Percentiles rank a stretch among this genome's conserved stretches.
phyloP scores from a whole-genome alignment of 2,329 filamentous ascomycete species.

The Xylariaceae sp. region DNA sequence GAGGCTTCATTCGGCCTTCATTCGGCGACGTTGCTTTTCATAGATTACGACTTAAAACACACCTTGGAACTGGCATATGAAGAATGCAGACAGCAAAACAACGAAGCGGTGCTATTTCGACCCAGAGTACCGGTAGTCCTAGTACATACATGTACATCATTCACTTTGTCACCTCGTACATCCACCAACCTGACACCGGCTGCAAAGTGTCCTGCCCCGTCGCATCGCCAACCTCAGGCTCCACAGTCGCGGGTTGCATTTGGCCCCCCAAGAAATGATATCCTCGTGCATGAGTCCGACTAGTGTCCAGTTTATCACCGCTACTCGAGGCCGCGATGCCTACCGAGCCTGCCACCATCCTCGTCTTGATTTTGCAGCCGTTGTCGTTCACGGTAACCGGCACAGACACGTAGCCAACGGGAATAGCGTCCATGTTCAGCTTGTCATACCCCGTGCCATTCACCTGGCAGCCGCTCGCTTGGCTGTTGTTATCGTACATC shows the following conservation, averaged over 20 bases:
- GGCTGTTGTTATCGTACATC: not conserved
- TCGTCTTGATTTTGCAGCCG: not conserved
- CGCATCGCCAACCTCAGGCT: not conserved
- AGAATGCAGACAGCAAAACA: too few relatives aligned
- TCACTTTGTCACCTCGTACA: not conserved
- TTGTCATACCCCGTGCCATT: not conserved
- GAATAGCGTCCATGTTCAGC: not conserved
- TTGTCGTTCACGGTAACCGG: constrained; percentile 6
- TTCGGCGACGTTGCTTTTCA: too few relatives aligned
- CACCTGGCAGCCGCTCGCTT: not conserved
- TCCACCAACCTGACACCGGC: not conserved
- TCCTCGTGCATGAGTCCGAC: not conserved
- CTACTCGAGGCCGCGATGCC: constrained; percentile 4
- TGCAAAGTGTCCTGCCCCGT: not conserved
- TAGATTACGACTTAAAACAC: too few relatives aligned
- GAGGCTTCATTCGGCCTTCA: too few relatives aligned
- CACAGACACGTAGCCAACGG: constrained; percentile 3
- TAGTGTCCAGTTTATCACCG: not conserved
- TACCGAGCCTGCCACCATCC: constrained; percentile 9
- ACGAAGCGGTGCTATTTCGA: too few relatives aligned
- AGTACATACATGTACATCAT: too few relatives aligned
- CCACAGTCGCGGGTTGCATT: not conserved
- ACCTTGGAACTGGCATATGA: too few relatives aligned
- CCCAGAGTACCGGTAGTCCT: too few relatives aligned
- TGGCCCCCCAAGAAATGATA: too few relatives aligned